Evolutionary conservation across 306 rosid species (phyloP).

Genomic region (Sicyos edulis): DNA sequence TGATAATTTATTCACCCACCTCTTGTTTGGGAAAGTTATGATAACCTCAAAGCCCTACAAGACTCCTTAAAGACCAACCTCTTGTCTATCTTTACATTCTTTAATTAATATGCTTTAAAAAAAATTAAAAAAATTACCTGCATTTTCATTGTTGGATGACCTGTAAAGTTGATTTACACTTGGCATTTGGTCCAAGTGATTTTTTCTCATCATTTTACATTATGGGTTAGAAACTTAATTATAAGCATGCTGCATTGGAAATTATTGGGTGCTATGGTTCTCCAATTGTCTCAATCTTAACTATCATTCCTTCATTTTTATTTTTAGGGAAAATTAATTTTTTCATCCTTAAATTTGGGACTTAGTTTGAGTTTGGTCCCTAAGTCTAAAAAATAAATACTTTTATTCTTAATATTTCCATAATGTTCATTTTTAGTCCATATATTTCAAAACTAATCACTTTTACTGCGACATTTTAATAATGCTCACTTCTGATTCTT

Average conservation of each 20-base stretch:
- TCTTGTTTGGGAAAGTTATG: conserved; percentile 25
- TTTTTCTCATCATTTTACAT: conserved; percentile 14
- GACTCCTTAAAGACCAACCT: conserved; percentile 14
- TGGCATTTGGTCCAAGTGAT: conserved; percentile 21
- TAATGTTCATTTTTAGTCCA: no score
- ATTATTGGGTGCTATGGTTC: not conserved
- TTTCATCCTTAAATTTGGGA: no score
- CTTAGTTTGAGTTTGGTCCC: no score
- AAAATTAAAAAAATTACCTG: no score
- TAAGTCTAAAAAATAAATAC: no score
- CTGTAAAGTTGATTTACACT: conserved; percentile 27
- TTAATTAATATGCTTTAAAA: no score
- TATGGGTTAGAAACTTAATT: conserved; percentile 13
- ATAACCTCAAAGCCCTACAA: conserved; percentile 30
- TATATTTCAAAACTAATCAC: no score
- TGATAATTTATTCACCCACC: conserved; percentile 20
- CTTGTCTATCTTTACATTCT: conserved; percentile 5
- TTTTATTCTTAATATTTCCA: no score
- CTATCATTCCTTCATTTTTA: not conserved
- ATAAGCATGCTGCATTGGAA: conserved; percentile 10
- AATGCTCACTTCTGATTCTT: no score
- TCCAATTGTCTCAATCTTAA: not conserved
- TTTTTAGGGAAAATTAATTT: no score
- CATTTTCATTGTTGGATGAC: conserved; percentile 20
- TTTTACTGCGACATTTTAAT: no score